These are phyloP conservation scores for Zymoseptoria crescenta DNA, from an alignment of 2,329 filamentous ascomycete genomes.

Conservation along the genomic window DNA sequence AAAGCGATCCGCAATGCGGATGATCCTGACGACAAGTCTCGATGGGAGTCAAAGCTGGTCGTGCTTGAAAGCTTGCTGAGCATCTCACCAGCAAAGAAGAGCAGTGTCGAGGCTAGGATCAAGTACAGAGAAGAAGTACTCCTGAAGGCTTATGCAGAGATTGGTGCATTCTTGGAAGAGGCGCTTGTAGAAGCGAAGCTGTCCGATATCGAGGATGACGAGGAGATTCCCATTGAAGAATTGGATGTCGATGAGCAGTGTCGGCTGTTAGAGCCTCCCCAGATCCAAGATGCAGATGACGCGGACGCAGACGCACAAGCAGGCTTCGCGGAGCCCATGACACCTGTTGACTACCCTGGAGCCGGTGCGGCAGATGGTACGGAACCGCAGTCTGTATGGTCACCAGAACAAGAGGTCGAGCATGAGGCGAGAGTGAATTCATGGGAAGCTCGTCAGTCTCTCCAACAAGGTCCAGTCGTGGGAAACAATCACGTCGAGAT, in stretches of 20 bases:
- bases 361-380: too few species aligned
- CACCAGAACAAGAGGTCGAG: too few species aligned
- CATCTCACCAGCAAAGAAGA: too few species aligned
- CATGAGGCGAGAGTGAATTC: too few species aligned
- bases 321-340: too few species aligned
- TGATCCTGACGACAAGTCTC: not conserved
- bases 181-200: not conserved
- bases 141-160: not conserved
- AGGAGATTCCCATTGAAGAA: not conserved
- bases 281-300: too few species aligned
- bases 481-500: not conserved
- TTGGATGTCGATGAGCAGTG: slow-evolving; percentile 5
- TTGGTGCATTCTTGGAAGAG: slow-evolving; percentile 2
- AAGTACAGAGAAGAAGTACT: not conserved
- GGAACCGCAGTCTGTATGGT: too few species aligned
- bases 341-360: too few species aligned
- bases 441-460: too few species aligned
- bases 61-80: too few species aligned
- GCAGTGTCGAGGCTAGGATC: not conserved
- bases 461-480: not conserved
- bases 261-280: not conserved
- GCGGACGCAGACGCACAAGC: too few species aligned
- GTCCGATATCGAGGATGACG: not conserved
- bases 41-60: too few species aligned
- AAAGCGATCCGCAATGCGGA: not conserved